Evolutionary conservation across 2,329 filamentous ascomycete genomes (phyloP).

Genomic region (Cryphonectria radicalis): DNA sequence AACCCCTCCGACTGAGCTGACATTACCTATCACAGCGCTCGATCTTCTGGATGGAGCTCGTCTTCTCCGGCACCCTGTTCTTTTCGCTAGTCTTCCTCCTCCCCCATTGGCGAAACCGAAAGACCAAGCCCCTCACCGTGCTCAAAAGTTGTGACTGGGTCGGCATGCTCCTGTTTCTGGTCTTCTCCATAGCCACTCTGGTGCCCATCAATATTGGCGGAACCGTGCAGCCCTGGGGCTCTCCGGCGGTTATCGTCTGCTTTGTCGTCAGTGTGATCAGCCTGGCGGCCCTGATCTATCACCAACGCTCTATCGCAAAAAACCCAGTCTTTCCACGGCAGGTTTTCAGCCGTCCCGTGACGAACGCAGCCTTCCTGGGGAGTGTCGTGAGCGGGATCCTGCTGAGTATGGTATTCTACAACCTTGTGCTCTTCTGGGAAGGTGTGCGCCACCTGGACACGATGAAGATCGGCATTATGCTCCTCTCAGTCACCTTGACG

Average conservation of each 20-base stretch:
- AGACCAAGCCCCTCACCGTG: background rate
- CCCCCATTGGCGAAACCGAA: constrained; percentile 5
- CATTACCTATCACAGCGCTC: constrained; percentile 7
- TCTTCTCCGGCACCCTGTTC: constrained; percentile 4
- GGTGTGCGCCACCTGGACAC: constrained; percentile 18
- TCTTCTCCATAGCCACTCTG: constrained; percentile 17
- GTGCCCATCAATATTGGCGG: constrained; percentile 28
- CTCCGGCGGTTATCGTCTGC: background rate
- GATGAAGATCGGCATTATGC: constrained; percentile 5
- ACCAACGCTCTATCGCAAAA: constrained; percentile 14
- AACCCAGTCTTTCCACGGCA: constrained; percentile 21
- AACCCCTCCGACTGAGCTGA: background rate
- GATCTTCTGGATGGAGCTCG: constrained; percentile 20
- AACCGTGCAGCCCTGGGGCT: constrained; percentile 10
- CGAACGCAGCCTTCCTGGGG: constrained; percentile 22
- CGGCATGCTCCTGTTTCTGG: constrained; percentile 23
- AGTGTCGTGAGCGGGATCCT: constrained; percentile 19
- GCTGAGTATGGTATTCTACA: constrained; percentile 26
- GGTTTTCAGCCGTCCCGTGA: constrained; percentile 16
- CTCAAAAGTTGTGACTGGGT: constrained; percentile 24
- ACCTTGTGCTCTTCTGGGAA: constrained; percentile 27
- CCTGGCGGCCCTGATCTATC: constrained; percentile 14
- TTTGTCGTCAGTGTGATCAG: constrained; percentile 4
- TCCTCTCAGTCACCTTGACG: constrained; percentile 23
- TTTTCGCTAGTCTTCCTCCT: constrained; percentile 6